Evolutionary conservation across 106 monocot species (phyloP), one percentile per base, ranked within the genome.

Genomic region (Amphibolis antarctica): DNA sequence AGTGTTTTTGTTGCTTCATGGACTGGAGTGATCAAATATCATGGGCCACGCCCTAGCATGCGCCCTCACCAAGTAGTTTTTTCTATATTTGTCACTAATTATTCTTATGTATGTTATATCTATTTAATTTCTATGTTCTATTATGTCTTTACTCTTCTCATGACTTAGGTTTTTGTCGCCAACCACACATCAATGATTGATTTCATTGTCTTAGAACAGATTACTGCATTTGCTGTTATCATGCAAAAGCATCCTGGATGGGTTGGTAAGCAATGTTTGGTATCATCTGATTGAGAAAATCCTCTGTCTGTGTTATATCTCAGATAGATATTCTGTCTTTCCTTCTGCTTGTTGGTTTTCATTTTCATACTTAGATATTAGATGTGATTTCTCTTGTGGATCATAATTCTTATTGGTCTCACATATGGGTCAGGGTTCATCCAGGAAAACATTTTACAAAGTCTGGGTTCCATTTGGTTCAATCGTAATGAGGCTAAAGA

Each of bases 161-260:
- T 53, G 55, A n/a, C 12, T 25, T 77, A 94, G 89, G 94, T 94
- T 29, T 94, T 94, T 78, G 89, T 94, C 77, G 94, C 89, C 63
- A 94, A 94, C 68, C 94, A 94, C 44, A 94, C 89, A 31, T 94
- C 94, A 0, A 94, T 94, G 94, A 94, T 94, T 42, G 94, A 94
- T 77, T 94, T 94, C 69, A 89, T 94, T 61, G 84, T 94, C 75
- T 66, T 94, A 55, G 94, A 94, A 71, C 94, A 94, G 53, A 94
- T 89, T 83, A 84, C 94, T 56, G 86, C 94, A 68, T 94, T 94
- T 94, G 94, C 94, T 55, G 94, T 94, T 59, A 94, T 94, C 48
- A 94, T 94, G 94, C 94, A 94, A 71, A 94, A 94, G 30, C 94
- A 94, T 81, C 94, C 94, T 73, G 94, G 94, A 70, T 89, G 94